Evolutionary conservation across 225 moss, liverwort and hornwort genomes (phyloP), one percentile per base, ranked within the genome.

Genomic region (Straminergon stramineum): DNA sequence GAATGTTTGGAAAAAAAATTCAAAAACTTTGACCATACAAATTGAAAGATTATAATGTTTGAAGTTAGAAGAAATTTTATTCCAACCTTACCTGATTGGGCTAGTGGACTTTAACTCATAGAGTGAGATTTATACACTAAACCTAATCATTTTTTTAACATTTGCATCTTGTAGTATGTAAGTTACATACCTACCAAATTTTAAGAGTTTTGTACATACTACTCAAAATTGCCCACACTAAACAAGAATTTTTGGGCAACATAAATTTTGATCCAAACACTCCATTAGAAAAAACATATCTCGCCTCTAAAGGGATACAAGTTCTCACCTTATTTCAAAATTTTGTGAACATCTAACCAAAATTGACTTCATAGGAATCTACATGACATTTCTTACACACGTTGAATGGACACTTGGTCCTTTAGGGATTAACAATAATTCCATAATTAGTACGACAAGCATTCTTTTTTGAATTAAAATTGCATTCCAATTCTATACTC

Each of bases 191-290:
- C 0, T 41, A 0, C 41, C 15, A 24, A 24, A 41, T 41, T 41
- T 71, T 5, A 71, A 26, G 24, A 15, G 15, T 41, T 24, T 24
- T 39, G 26, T 5, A 41, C 7, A 41, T 41, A 7, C 1, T 70
- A 2, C 8, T 70, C 2, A 6, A 70, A 39, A 8, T 2, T 71
- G 0, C 8, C 1, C n/a, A 3, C 14, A 2, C 3, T 24, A 8
- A 2, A 24, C 15, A 5, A 43, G 9, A 73, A 43, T 1, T 73
- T 73, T 2, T 5, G 0, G 16, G 3, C 1, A 43, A 1, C 0
- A 5, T 16, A 27, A 5, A 1, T 27, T 73, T 28, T 73, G 2
- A 73, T 73, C 9, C 9, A 16, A 7, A 9, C 1, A 22, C 1
- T 4, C 2, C 0, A 15, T 26, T 0, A 61, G 61, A 7, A 69